Evolutionary conservation across 2,329 filamentous ascomycete species (phyloP).

Genomic region (Camillea tinctor): DNA sequence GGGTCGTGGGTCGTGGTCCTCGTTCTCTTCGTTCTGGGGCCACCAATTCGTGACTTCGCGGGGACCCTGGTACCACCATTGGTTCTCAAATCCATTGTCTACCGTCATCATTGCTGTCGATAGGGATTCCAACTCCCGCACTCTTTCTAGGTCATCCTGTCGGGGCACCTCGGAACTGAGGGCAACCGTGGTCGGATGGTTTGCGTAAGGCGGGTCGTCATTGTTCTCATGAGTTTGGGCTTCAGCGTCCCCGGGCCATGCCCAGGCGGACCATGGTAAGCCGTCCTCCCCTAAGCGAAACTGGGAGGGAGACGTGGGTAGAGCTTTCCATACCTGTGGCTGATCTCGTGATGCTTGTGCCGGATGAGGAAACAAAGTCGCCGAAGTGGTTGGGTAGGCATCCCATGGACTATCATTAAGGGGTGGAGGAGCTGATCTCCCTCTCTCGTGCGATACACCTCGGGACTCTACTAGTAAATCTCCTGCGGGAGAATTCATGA

Average conservation of each 20-base stretch:
- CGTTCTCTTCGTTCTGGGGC: constrained; percentile 20
- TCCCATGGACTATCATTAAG: constrained; percentile 49
- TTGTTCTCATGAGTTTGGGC: constrained; percentile 30
- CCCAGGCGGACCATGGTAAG: constrained; percentile 46
- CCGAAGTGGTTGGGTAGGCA: constrained; percentile 31
- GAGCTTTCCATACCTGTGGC: constrained; percentile 39
- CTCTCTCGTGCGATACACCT: constrained; percentile 41
- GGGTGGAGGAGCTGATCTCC: constrained; percentile 49
- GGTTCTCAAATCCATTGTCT: constrained; percentile 57
- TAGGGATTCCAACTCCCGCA: constrained; percentile 46
- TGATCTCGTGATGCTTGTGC: constrained; percentile 17
- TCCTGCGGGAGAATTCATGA: constrained; percentile 11
- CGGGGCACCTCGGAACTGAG: constrained; percentile 22
- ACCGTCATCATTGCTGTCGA: constrained; percentile 56
- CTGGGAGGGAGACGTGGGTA: constrained; percentile 39
- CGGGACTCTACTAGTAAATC: constrained; percentile 22
- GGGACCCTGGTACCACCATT: constrained; percentile 55
- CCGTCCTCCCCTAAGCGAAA: constrained; percentile 48
- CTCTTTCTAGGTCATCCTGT: constrained; percentile 36
- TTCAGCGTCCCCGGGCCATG: constrained; percentile 33
- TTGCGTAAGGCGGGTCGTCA: constrained; percentile 17
- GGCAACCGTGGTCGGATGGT: constrained; percentile 23
- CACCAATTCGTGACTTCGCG: constrained; percentile 28
- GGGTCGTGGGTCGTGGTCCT: constrained; percentile 19
- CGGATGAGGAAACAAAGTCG: constrained; percentile 27